phyloP scores from a whole-genome alignment of 768 basidiomycete species.

The Macrocybe gigantea region DNA sequence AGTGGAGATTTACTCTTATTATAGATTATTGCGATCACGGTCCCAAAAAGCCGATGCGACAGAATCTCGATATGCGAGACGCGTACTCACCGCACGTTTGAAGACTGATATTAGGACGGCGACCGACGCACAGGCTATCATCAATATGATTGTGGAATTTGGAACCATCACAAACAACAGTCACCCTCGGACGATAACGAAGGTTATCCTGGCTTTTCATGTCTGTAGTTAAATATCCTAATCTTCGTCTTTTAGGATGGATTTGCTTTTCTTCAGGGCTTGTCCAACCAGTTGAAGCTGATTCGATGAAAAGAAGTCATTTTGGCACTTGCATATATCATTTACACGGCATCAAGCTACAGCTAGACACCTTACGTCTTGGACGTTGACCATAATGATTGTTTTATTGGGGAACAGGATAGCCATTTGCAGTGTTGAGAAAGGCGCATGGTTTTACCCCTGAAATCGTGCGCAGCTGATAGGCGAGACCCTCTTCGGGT shows the following conservation, averaged over 20 bases:
- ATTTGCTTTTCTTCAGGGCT: constrained; percentile 58
- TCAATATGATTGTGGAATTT: constrained; percentile 64
- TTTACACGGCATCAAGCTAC: not conserved
- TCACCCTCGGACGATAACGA: constrained; percentile 67
- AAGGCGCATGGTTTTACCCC: too few relatives aligned
- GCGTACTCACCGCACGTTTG: constrained; percentile 54
- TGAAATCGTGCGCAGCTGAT: too few relatives aligned
- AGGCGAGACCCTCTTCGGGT: too few relatives aligned
- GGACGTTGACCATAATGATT: too few relatives aligned
- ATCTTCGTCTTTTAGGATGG: constrained; percentile 41
- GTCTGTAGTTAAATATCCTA: not conserved
- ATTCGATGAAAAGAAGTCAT: constrained; percentile 17
- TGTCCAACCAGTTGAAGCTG: constrained; percentile 46
- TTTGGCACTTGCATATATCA: not conserved
- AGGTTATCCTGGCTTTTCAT: constrained; percentile 28
- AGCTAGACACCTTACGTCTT: too few relatives aligned
- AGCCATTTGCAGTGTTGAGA: too few relatives aligned
- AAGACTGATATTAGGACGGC: constrained; percentile 48
- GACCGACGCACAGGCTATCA: constrained; percentile 50
- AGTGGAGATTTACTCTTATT: not conserved
- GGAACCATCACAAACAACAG: constrained; percentile 62
- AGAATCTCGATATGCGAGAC: constrained; percentile 48
- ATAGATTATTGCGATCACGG: constrained; percentile 17
- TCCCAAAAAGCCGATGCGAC: constrained; percentile 33
- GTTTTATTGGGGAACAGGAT: too few relatives aligned